Evolutionary conservation across 2,329 filamentous ascomycete species (phyloP).

Genomic region (Aspergillus pseudotamarii): DNA sequence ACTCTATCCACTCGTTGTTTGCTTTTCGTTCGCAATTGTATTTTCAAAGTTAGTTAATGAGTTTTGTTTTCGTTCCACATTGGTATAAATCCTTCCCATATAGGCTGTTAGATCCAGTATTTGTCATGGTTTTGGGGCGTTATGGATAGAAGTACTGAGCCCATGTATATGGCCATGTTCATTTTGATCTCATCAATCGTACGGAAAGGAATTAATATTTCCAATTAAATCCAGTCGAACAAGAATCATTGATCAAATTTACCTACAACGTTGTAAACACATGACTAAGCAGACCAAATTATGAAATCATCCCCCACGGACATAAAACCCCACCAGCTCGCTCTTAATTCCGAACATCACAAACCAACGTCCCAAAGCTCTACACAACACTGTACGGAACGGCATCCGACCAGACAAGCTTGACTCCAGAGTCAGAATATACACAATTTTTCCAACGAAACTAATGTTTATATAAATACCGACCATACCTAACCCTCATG

Average conservation of each 20-base stretch:
- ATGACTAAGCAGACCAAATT: background rate
- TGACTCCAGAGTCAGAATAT: background rate
- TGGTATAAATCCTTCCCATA: background rate
- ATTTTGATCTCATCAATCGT: background rate
- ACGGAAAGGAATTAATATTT: background rate
- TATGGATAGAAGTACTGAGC: background rate
- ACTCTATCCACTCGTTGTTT: background rate
- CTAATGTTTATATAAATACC: background rate
- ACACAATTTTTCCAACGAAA: background rate
- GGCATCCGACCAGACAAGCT: background rate
- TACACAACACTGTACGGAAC: background rate
- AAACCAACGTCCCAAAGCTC: background rate
- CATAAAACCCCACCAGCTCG: slow-evolving; percentile 2
- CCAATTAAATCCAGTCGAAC: background rate
- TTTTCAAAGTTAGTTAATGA: background rate
- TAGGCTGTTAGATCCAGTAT: background rate
- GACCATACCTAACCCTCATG: background rate
- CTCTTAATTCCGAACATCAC: slow-evolving; percentile 2
- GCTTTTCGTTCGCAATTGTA: background rate
- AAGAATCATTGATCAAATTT: background rate
- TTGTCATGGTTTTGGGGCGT: background rate
- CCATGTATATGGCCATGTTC: background rate
- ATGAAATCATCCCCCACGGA: slow-evolving; percentile 1
- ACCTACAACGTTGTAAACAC: background rate
- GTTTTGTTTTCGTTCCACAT: background rate